A percentile compares a stretch with the other conserved stretches of the same genome.
Conservation (phyloP, 2,329 filamentous ascomycete species). For the Penicillium sp. region DNA sequence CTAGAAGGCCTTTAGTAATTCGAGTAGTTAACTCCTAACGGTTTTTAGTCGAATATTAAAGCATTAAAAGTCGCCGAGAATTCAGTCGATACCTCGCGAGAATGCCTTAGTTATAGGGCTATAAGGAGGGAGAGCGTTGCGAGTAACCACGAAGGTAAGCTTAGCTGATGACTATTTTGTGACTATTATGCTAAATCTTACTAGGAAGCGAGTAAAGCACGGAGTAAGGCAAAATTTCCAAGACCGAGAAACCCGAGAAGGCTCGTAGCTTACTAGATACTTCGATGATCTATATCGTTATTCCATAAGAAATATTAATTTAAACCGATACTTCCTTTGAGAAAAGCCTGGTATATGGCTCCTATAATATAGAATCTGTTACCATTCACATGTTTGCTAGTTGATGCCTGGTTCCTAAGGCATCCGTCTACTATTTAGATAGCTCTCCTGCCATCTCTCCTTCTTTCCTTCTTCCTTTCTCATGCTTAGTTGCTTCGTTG, state of each 20-base stretch:
- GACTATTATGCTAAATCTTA: background rate
- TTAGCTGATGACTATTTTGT: background rate
- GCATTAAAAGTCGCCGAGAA: background rate
- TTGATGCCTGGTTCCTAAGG: no score
- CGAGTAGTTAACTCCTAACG: background rate
- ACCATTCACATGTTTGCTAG: no score
- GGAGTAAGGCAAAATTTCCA: background rate
- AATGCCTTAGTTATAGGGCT: background rate
- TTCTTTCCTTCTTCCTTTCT: no score
- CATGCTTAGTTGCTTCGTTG: no score
- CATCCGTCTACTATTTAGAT: no score
- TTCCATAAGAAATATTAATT: no score
- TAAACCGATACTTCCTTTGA: no score
- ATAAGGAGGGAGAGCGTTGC: background rate
- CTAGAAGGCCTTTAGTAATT: background rate
- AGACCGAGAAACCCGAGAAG: background rate
- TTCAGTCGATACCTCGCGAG: background rate
- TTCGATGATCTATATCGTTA: no score
- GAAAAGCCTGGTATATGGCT: no score
- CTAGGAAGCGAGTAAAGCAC: conserved; percentile 1
- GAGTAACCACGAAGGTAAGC: background rate
- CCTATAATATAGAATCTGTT: no score
- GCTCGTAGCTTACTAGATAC: background rate
- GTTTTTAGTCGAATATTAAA: background rate
- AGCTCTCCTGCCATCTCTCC: no score